Conservation (phyloP, 2,329 filamentous ascomycete species). For the Aureobasidium sp. region DNA sequence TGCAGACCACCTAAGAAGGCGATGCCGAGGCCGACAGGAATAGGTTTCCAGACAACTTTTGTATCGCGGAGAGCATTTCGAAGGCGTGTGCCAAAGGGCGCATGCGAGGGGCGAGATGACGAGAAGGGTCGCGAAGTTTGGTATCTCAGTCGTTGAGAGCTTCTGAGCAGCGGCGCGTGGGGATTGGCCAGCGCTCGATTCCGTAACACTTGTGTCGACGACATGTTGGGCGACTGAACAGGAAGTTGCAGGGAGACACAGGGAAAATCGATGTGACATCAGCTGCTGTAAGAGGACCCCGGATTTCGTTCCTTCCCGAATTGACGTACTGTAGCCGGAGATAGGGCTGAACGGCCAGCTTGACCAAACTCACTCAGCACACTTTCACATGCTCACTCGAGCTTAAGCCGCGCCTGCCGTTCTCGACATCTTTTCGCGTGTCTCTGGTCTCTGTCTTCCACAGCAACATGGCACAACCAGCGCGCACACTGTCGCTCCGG, state of each 20-base stretch:
- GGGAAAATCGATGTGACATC: constrained; percentile 1
- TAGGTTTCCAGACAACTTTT: constrained; percentile 79
- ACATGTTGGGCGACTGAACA: neutral
- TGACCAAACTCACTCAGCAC: neutral
- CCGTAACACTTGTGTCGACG: neutral
- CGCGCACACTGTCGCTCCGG: constrained; percentile 9
- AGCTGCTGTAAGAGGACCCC: neutral
- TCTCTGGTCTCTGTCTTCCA: neutral
- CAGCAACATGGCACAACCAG: neutral
- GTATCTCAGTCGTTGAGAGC: neutral
- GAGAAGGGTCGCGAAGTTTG: constrained; percentile 6
- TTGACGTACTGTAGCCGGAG: neutral
- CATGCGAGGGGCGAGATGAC: constrained; percentile 28
- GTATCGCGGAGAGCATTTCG: constrained; percentile 52
- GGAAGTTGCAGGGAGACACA: neutral
- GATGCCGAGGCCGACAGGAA: constrained; percentile 78
- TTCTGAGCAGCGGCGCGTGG: neutral
- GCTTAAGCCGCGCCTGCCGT: too few species aligned
- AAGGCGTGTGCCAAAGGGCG: constrained; percentile 48
- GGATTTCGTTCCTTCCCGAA: neutral
- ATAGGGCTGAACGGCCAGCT: constrained; percentile 1
- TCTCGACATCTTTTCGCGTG: too few species aligned
- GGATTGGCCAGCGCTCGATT: neutral
- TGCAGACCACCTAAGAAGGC: constrained; percentile 76
- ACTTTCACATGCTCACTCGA: neutral